Evolutionary conservation across 2,329 filamentous ascomycete genomes (phyloP), one percentile per base, ranked within the genome.

Genomic region (Trichoderma atroviride): DNA sequence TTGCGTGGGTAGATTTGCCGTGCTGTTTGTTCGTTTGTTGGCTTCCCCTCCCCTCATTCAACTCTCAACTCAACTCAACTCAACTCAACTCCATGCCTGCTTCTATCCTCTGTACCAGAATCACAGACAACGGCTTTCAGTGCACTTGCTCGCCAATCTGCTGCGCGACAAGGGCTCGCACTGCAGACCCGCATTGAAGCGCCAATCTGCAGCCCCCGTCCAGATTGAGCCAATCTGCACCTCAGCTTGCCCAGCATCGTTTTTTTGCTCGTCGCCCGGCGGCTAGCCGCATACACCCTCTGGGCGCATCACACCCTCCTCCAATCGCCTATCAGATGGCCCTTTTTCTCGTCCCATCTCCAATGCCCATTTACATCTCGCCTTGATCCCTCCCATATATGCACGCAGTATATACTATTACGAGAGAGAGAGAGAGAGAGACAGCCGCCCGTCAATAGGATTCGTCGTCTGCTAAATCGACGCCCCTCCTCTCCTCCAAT

Each of bases 321-420:
- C 37, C 37, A 55, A 40, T 57, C 58, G 59, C 71, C 71, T 72
- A 71, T 72, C 71, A 72, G 70, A 64, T 59, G 57, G 31, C 67
- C 52, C 33, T 43, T 43, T 61, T 19, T 5, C 55, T 52, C 67
- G 50, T 43, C 35, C 53, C 53, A 56, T 55, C 50, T 27, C 13
- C 57, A 52, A 37, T 37, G n/a, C 40, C 62, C 59, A 47, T 35
- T 13, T 13, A 35, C 33, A 33, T 50, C 35, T 19, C 5, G 16
- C 37, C 19, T 40, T 40, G 37, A 22, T n/a, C 19, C 43, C 43
- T 47, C 43, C 43, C n/a, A 10, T 47, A 10, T 47, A n/a, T 47
- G 53, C n/a, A 47, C 57, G 33, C 13, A 29, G 11, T 35, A 35
- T 35, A 35, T 35, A 35, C 33, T n/a, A n/a, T n/a, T n/a, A n/a